These are phyloP conservation scores for Trichoderma endophyticum DNA, from an alignment of 2,329 filamentous ascomycete genomes.

Conservation along the genomic window DNA sequence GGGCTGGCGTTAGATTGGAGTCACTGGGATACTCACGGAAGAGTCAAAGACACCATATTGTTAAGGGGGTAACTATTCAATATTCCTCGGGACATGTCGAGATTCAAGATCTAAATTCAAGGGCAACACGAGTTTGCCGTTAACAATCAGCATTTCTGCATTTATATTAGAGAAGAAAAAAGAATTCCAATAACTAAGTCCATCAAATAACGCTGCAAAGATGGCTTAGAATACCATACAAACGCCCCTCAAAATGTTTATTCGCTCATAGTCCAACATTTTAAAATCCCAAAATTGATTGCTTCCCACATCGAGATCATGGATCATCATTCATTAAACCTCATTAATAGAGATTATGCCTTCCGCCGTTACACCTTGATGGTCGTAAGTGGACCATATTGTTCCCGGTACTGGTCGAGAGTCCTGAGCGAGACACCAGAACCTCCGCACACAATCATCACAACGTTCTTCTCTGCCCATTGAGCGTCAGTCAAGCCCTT, in stretches of 20 bases:
- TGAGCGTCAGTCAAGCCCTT: constrained; percentile 51
- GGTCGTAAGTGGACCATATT: constrained; percentile 36
- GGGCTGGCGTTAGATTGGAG: neutral
- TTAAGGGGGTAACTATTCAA: neutral
- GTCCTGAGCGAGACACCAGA: constrained; percentile 62
- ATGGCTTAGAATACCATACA: neutral
- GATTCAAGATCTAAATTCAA: neutral
- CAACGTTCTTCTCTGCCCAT: constrained; percentile 66
- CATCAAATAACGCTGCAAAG: neutral
- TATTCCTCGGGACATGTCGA: neutral
- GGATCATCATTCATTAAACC: neutral
- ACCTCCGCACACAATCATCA: constrained; percentile 82
- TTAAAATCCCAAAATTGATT: neutral
- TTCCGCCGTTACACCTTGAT: constrained; percentile 29
- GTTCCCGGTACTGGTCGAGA: constrained; percentile 55
- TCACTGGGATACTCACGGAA: neutral
- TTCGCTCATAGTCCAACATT: neutral
- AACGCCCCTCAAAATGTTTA: neutral
- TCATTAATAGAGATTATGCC: neutral
- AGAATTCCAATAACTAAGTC: rapidly evolving
- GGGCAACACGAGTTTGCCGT: neutral
- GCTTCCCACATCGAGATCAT: neutral
- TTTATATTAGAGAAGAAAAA: neutral
- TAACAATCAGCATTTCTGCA: neutral
- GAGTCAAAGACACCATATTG: neutral